Conservation (phyloP, 202 grass and related monocot species). For the Carex sylvatica region DNA sequence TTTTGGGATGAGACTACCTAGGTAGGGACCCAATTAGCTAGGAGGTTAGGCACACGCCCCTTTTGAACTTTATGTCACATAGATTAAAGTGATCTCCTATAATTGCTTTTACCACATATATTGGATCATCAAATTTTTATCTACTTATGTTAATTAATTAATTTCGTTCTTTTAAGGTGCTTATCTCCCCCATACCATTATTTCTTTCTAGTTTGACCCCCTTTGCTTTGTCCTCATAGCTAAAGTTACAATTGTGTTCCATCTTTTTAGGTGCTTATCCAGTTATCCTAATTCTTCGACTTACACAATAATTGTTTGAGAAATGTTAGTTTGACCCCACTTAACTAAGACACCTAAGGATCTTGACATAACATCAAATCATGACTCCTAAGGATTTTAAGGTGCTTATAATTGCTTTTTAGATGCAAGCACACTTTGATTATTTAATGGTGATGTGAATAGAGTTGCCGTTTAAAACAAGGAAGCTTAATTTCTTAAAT, state of each 20-base stretch:
- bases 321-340: neutral
- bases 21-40: neutral
- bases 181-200: neutral
- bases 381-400: too few relatives aligned
- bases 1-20: neutral
- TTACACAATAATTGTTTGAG: neutral
- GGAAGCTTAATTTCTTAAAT: neutral
- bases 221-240: neutral
- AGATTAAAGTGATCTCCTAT: neutral
- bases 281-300: neutral
- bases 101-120: neutral
- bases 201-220: neutral
- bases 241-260: neutral
- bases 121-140: neutral
- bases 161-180: neutral
- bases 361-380: constrained; percentile 7
- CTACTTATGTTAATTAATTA: neutral
- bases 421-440: constrained; percentile 5
- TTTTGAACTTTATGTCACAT: constrained; percentile 23
- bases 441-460: neutral
- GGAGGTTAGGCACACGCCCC: neutral
- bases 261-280: neutral
- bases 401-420: too few relatives aligned
- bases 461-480: neutral
- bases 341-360: neutral